phyloP scores from a whole-genome alignment of 2,329 filamentous ascomycete genomes.

The Penicillium brasilianum region DNA sequence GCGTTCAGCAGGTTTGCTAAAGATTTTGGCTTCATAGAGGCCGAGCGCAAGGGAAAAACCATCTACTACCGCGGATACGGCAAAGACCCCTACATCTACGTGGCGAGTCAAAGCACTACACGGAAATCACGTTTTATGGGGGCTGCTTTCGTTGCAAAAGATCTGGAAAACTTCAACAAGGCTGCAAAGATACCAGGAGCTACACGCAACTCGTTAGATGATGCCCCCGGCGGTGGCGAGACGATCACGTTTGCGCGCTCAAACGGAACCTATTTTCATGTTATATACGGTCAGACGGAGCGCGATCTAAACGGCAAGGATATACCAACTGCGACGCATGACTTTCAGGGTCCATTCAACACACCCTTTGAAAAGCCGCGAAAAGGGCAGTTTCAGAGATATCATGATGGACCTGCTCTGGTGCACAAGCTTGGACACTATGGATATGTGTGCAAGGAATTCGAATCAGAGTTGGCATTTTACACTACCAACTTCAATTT shows the following conservation, averaged over 20 bases:
- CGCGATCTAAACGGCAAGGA: not conserved
- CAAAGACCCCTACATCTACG: not conserved
- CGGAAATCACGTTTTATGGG: not conserved
- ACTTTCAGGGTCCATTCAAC: not conserved
- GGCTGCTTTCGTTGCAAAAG: not conserved
- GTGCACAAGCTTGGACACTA: not conserved
- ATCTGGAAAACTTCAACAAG: not conserved
- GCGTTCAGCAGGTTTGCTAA: not conserved
- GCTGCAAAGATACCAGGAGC: not conserved
- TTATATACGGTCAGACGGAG: not conserved
- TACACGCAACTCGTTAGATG: not conserved
- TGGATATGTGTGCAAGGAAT: not conserved
- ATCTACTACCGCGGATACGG: not conserved
- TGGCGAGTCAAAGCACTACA: not conserved
- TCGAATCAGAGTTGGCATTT: not conserved
- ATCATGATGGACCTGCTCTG: not conserved
- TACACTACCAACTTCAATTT: not conserved
- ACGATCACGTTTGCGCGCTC: not conserved
- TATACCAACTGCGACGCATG: not conserved
- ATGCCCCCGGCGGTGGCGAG: not conserved
- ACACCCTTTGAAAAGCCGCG: not conserved
- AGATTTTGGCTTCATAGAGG: not conserved
- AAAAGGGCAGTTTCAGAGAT: not conserved
- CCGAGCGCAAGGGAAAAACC: not conserved
- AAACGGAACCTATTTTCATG: not conserved